Evolutionary conservation across 441 rosid genomes (phyloP).

Genomic region (Theobroma grandiflorum): DNA sequence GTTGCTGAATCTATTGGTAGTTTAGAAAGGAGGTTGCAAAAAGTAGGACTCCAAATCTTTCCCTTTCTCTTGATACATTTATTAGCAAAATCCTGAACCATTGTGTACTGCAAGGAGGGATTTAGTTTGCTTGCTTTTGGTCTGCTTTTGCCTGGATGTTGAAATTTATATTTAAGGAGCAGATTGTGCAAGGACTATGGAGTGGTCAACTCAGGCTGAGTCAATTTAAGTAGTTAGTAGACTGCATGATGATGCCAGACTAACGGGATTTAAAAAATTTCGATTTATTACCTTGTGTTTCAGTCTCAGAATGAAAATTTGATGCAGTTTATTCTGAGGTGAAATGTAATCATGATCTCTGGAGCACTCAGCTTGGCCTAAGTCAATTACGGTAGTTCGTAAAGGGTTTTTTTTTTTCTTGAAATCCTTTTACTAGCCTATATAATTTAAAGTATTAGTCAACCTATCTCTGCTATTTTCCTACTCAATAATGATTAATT

Average conservation of each 20-base stretch:
- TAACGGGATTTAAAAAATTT: neutral
- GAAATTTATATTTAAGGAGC: neutral
- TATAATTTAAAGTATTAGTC: neutral
- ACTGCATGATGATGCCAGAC: neutral
- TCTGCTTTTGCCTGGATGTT: neutral
- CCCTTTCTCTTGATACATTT: neutral
- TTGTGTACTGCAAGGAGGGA: neutral
- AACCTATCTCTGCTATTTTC: neutral
- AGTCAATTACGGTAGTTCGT: neutral
- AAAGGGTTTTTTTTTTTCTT: neutral
- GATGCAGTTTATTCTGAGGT: neutral
- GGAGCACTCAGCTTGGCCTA: neutral
- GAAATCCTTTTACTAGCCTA: neutral
- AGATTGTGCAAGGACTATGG: neutral
- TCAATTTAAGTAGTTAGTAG: neutral
- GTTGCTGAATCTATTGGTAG: neutral
- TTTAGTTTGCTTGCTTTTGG: conserved; percentile 5
- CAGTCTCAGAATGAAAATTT: neutral
- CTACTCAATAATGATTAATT: neutral
- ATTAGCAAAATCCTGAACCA: neutral
- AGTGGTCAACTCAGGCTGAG: neutral
- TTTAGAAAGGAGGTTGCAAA: neutral
- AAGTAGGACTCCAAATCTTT: neutral
- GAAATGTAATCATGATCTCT: neutral
- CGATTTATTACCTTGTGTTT: neutral